Conservation (phyloP, 2,329 filamentous ascomycete genomes). For the Ceratocystis eucalypticola region DNA sequence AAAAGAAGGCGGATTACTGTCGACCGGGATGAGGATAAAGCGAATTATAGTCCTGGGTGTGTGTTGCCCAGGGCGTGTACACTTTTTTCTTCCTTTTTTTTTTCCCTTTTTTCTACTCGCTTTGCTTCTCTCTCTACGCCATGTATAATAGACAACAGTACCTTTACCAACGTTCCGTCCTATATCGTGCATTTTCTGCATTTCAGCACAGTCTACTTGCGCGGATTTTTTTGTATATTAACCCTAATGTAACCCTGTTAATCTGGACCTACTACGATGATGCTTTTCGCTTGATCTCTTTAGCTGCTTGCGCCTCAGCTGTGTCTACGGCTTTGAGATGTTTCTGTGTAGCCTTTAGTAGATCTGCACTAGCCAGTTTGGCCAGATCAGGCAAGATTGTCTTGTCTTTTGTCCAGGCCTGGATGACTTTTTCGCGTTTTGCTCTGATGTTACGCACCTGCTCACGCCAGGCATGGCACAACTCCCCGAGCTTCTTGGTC, state of each 20-base stretch:
- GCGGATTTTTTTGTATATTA: background rate
- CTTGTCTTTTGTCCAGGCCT: constrained; percentile 35
- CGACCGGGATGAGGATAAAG: background rate
- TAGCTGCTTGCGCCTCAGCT: constrained; percentile 37
- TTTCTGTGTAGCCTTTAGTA: constrained; percentile 40
- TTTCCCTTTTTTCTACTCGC: background rate
- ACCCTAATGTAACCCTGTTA: background rate
- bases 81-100: background rate
- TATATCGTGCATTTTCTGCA: background rate
- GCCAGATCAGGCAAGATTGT: constrained; percentile 35
- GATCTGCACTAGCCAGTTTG: constrained; percentile 34
- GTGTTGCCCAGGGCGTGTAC: constrained; percentile 14
- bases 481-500: constrained; percentile 31
- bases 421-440: constrained; percentile 36
- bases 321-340: constrained; percentile 38
- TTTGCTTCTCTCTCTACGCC: background rate
- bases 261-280: background rate
- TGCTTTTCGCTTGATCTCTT: constrained; percentile 26
- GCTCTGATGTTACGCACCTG: constrained; percentile 35
- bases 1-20: constrained; percentile 5
- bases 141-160: constrained; percentile 13
- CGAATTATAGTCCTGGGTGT: background rate
- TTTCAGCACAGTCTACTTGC: background rate
- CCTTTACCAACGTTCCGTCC: background rate
- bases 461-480: constrained; percentile 39